Percentiles rank a stretch among this genome's conserved stretches.
phyloP scores from a whole-genome alignment of 352 stramenopile genomes.

The Pythium scleroteichum region DNA sequence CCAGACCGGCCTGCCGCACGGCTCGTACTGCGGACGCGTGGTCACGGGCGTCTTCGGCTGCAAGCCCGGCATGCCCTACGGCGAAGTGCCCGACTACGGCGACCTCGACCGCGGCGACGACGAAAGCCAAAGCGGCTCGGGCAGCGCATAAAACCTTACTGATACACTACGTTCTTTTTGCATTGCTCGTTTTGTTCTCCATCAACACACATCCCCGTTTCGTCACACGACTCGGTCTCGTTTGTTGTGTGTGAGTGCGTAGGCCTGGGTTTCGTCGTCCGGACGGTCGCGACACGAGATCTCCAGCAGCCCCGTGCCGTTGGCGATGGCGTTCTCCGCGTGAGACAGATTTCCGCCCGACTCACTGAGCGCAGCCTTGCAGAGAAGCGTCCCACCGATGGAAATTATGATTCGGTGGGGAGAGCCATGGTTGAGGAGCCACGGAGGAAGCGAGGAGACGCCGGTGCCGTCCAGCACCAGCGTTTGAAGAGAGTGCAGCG shows the following conservation, averaged over 20 bases:
- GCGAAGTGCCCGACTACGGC: slow-evolving; percentile 7
- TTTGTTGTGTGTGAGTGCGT: slow-evolving; percentile 16
- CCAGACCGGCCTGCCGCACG: slow-evolving; percentile 34
- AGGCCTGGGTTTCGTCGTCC: slow-evolving; percentile 23
- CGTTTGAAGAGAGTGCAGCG: background rate
- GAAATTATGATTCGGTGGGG: background rate
- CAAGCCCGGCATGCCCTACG: slow-evolving; percentile 20
- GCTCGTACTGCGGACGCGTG: slow-evolving; percentile 38
- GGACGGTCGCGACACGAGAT: slow-evolving; percentile 1
- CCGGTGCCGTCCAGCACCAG: slow-evolving; percentile 16
- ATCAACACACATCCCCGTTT: background rate
- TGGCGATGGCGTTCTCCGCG: background rate
- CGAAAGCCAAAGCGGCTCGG: background rate
- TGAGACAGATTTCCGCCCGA: background rate
- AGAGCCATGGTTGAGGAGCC: slow-evolving; percentile 5
- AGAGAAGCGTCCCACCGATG: slow-evolving; percentile 11
- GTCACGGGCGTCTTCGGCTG: slow-evolving; percentile 33
- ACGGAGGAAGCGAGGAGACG: slow-evolving; percentile 6
- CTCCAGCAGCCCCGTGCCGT: background rate
- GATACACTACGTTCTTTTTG: background rate
- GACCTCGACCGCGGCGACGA: slow-evolving; percentile 5
- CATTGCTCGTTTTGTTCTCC: background rate
- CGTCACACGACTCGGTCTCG: slow-evolving; percentile 1
- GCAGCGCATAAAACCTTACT: slow-evolving; percentile 1
- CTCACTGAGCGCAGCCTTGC: background rate